phyloP scores from a whole-genome alignment of 1,139 yeast genomes.

The Chernovozyma aurita region DNA sequence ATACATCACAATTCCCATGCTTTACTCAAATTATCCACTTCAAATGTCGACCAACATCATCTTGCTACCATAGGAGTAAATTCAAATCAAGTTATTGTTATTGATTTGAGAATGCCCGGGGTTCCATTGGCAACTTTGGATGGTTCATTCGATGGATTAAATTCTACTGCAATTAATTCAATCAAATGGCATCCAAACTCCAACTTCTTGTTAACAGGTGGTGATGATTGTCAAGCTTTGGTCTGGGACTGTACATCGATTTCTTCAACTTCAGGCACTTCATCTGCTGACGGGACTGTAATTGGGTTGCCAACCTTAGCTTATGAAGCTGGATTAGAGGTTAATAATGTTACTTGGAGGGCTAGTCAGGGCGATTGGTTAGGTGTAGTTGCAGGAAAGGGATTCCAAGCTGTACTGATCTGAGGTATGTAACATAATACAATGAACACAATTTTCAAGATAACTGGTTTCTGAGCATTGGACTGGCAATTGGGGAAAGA shows the following conservation, averaged over 20 bases:
- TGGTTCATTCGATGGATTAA: constrained; percentile 53
- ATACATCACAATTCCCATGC: constrained; percentile 45
- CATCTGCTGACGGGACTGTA: constrained; percentile 14
- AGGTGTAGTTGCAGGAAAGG: constrained; percentile 76
- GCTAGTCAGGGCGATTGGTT: constrained; percentile 66
- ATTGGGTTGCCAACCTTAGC: constrained; percentile 47
- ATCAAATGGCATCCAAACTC: constrained; percentile 82
- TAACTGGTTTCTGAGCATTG: too few relatives aligned
- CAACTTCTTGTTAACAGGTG: constrained; percentile 66
- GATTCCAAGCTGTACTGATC: constrained; percentile 57
- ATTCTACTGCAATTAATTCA: constrained; percentile 59
- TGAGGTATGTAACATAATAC: constrained; percentile 1
- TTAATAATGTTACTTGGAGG: constrained; percentile 78
- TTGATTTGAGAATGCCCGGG: constrained; percentile 90
- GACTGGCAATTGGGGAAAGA: too few relatives aligned
- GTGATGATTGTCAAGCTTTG: constrained; percentile 88
- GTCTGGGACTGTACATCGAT: constrained; percentile 68
- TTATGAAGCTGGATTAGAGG: constrained; percentile 59
- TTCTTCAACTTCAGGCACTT: constrained; percentile 5
- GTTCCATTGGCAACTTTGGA: constrained; percentile 65
- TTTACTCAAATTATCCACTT: constrained; percentile 68
- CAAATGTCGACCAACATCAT: constrained; percentile 76
- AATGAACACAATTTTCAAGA: too few relatives aligned
- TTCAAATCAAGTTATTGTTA: constrained; percentile 59
- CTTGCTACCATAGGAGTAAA: constrained; percentile 75